Evolutionary conservation across 1,284 basidiomycete genomes (phyloP).

Genomic region (Ganoderma resinaceum): DNA sequence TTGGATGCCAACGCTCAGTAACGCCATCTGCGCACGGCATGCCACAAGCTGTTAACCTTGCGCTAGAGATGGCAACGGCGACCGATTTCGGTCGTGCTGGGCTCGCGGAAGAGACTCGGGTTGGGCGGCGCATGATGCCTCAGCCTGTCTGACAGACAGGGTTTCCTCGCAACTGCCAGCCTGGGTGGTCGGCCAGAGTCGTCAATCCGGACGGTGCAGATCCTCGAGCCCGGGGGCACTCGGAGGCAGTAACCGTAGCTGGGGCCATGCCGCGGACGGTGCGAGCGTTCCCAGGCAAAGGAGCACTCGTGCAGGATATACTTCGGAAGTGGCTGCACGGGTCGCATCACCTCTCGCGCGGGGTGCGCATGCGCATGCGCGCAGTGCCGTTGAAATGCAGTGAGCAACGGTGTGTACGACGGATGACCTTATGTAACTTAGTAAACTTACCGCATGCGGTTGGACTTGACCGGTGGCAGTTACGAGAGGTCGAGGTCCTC

Average conservation of each 20-base stretch:
- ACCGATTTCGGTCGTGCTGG: no score
- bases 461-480: background rate
- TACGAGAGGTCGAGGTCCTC: background rate
- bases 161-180: background rate
- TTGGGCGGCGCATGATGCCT: background rate
- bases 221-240: background rate
- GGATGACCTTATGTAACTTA: no score
- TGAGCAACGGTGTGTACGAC: no score
- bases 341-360: background rate
- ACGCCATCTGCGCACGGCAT: background rate
- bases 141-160: background rate
- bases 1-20: background rate
- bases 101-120: background rate
- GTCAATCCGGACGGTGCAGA: background rate
- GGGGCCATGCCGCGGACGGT: background rate
- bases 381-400: background rate
- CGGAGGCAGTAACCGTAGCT: background rate
- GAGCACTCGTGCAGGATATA: background rate
- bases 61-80: background rate
- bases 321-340: background rate
- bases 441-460: background rate
- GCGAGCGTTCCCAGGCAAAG: slow-evolving; percentile 1
- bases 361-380: background rate
- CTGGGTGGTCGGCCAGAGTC: background rate
- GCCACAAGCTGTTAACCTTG: background rate